These are phyloP conservation scores for Luffa acutangula DNA, from an alignment of 306 rosid genomes.

Conservation along the genomic window DNA sequence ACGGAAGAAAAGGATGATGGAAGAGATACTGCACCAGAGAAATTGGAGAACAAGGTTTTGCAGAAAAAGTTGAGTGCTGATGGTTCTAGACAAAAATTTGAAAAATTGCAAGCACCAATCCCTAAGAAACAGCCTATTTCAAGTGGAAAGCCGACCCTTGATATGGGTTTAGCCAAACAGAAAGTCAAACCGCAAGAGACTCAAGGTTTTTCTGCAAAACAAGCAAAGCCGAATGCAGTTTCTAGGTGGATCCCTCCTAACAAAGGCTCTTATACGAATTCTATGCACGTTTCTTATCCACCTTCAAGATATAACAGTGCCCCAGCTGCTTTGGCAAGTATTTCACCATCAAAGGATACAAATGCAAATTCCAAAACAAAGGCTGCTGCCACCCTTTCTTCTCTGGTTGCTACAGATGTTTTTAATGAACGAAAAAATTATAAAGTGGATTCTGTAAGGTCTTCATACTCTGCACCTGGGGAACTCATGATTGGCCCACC, in stretches of 20 bases:
- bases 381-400: constrained; percentile 20
- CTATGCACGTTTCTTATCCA: constrained; percentile 87
- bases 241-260: constrained; percentile 92
- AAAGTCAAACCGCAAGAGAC: constrained; percentile 63
- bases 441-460: constrained; percentile 34
- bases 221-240: constrained; percentile 63
- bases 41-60: constrained; percentile 34
- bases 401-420: constrained; percentile 24
- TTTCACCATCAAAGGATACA: constrained; percentile 39
- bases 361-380: constrained; percentile 36
- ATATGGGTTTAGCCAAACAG: constrained; percentile 38
- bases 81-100: constrained; percentile 44
- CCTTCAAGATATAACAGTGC: constrained; percentile 75
- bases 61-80: constrained; percentile 38
- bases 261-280: constrained; percentile 67
- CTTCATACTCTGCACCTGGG: constrained; percentile 38
- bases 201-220: constrained; percentile 47
- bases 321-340: constrained; percentile 44
- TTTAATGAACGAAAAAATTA: constrained; percentile 33
- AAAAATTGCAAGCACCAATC: constrained; percentile 35
- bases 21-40: constrained; percentile 31
- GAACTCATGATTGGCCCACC: constrained; percentile 26
- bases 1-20: constrained; percentile 37
- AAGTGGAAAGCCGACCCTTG: constrained; percentile 37
- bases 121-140: constrained; percentile 42